Conservation (phyloP, 1,284 basidiomycete genomes). For the Stygiomarasmius scandens region DNA sequence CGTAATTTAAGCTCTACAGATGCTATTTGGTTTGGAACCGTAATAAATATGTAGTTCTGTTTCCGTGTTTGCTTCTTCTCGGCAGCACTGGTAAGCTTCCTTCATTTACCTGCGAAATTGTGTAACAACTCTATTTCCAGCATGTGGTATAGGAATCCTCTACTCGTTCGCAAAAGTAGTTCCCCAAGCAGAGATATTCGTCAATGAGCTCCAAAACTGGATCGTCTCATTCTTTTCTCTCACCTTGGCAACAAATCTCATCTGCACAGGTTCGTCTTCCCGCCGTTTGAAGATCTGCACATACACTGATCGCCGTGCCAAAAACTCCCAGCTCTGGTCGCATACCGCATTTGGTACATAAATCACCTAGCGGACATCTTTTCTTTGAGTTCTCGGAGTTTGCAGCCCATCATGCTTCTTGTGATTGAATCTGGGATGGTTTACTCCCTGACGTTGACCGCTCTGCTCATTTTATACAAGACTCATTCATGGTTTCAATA, state of each 20-base stretch:
- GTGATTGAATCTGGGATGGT: slow-evolving; percentile 46
- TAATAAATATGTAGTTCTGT: slow-evolving; percentile 19
- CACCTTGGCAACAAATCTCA: slow-evolving; percentile 10
- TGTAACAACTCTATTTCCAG: neutral
- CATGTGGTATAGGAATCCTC: slow-evolving; percentile 4
- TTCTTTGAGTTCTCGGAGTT: slow-evolving; percentile 18
- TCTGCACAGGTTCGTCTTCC: slow-evolving; percentile 10
- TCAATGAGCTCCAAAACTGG: slow-evolving; percentile 5
- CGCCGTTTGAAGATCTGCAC: too few relatives aligned
- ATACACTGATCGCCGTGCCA: too few relatives aligned
- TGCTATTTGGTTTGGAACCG: slow-evolving; percentile 33
- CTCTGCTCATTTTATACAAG: slow-evolving; percentile 36
- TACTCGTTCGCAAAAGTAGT: slow-evolving; percentile 9
- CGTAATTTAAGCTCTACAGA: slow-evolving; percentile 25
- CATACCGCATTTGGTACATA: slow-evolving; percentile 37
- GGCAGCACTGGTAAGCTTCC: slow-evolving; percentile 28
- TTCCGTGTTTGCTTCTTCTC: slow-evolving; percentile 25
- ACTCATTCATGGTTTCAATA: slow-evolving; percentile 39
- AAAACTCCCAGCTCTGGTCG: slow-evolving; percentile 31
- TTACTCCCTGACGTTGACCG: slow-evolving; percentile 37
- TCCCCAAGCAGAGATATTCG: slow-evolving; percentile 8
- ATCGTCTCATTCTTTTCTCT: slow-evolving; percentile 9
- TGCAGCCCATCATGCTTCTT: slow-evolving; percentile 35
- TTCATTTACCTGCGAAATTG: neutral
- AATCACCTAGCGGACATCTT: slow-evolving; percentile 27